Conservation (phyloP, 495 filamentous ascomycete genomes). For the Umbilicaria muhlenbergii region DNA sequence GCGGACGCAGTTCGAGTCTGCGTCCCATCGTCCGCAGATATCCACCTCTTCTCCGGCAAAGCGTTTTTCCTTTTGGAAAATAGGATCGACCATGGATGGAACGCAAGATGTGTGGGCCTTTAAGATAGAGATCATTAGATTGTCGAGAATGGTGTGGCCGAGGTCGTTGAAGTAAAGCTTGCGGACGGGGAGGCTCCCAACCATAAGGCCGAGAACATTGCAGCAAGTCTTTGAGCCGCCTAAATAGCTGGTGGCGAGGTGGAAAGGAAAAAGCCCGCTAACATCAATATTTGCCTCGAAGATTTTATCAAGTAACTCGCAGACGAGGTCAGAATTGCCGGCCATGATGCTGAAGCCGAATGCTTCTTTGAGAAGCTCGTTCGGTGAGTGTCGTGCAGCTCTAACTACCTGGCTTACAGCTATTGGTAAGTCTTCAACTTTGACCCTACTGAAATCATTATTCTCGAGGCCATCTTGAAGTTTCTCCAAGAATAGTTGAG, state of each 20-base stretch:
- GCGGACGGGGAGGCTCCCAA: neutral
- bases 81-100: conserved; percentile 26
- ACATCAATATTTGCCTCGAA: conserved; percentile 1
- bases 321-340: conserved; percentile 14
- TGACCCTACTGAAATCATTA: conserved; percentile 20
- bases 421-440: conserved; percentile 13
- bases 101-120: conserved; percentile 20
- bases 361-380: conserved; percentile 18
- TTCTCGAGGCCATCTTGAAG: conserved; percentile 15
- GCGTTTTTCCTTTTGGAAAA: conserved; percentile 26
- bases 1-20: conserved; percentile 21
- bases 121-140: conserved; percentile 23
- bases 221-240: conserved; percentile 26
- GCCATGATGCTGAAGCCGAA: conserved; percentile 26
- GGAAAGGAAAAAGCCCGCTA: conserved; percentile 18
- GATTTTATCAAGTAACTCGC: conserved; percentile 1
- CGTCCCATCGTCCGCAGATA: conserved; percentile 27
- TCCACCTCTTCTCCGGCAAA: conserved; percentile 24
- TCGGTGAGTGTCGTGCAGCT: conserved; percentile 12
- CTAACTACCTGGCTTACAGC: conserved; percentile 12
- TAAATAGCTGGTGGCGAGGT: conserved; percentile 23
- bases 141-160: conserved; percentile 27
- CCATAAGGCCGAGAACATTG: conserved; percentile 11
- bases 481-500: conserved; percentile 5
- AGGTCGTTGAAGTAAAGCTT: conserved; percentile 17